Evolutionary conservation across 352 stramenopile species (phyloP).

Genomic region (Saprolegnia diclina): DNA sequence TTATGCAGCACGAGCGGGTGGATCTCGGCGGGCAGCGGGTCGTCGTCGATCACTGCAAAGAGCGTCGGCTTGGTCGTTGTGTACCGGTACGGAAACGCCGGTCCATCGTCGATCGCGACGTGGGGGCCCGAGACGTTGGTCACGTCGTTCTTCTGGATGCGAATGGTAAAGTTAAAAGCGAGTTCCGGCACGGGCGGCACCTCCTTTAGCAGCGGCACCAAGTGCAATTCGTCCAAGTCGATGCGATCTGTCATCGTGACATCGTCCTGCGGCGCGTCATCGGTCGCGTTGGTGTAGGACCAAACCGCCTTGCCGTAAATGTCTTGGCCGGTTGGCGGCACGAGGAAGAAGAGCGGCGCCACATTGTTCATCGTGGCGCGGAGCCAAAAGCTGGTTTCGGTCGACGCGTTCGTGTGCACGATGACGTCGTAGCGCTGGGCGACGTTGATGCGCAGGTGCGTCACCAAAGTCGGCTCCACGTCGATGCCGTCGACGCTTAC

Average conservation of each 20-base stretch:
- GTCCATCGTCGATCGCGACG: constrained; percentile 2
- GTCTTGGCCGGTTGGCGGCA: not conserved
- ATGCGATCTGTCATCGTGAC: not conserved
- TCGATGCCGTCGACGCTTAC: constrained; percentile 35
- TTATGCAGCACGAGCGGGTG: constrained; percentile 31
- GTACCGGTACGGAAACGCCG: constrained; percentile 28
- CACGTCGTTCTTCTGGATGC: constrained; percentile 26
- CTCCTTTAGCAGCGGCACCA: not conserved
- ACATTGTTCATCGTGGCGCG: constrained; percentile 37
- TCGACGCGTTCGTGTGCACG: not conserved
- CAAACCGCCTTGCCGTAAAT: not conserved
- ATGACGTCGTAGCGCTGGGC: constrained; percentile 27
- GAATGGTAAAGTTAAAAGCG: constrained; percentile 29
- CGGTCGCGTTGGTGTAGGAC: not conserved
- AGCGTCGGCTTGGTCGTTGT: constrained; percentile 33
- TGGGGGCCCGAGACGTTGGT: constrained; percentile 29
- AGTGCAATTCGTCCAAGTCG: not conserved
- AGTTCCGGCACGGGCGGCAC: constrained; percentile 8
- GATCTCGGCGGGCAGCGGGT: constrained; percentile 34
- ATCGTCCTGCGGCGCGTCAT: not conserved
- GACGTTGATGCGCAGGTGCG: constrained; percentile 32
- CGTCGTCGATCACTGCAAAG: constrained; percentile 27
- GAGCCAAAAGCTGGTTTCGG: not conserved
- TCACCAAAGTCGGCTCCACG: constrained; percentile 32
- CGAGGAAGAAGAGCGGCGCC: constrained; percentile 14